Base-by-base conservation (phyloP, 2,329 filamentous ascomycete species). In the Ciborinia camelliae region DNA sequence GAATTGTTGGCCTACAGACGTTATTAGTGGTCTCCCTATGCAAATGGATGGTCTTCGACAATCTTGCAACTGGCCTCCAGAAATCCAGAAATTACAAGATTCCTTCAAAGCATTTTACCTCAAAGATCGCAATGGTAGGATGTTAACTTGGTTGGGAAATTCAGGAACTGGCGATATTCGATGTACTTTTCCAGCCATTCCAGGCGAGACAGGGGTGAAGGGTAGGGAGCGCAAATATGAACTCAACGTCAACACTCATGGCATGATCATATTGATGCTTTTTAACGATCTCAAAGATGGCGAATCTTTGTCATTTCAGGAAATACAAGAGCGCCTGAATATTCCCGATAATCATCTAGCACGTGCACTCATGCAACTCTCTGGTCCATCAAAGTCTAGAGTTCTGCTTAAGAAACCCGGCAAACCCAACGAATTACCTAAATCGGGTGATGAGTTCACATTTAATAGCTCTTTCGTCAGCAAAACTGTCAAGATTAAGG, bases 1-100 rank as follows among this genome's bases (percentile, higher is more conserved):
- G 70, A 97, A 96, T 76, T 94, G 92, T 75, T 99, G 95, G 95
- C 95, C 95, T 2, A 86, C 92, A 70, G 93, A 97, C 71, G 86
- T 92, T 15, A 92, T 97, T 87, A 87, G 89, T 9, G 73, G 74
- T 76, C 85, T 66, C 71, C 81, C 75, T 71, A 83, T 78, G 72
- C 84, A 77, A 71, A 83, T 76, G 79, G 79, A 80, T 20, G 79
- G 77, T 66, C 66, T 75, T 14, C 72, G 76, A 74, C 66, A 78
- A 75, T 71, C 80, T 74, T 92, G 90, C 79, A 88, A 86, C 63
- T 97, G 90, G 75, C 92, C 94, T 0, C 77, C 84, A 0, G 86
- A 90, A 45, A 85, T 98, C 58, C 86, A 90, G 66, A 83, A 82
- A 12, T 81, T 97, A 63, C 92, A 93, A 75, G 84, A 89, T 30